Evolutionary conservation across 2,329 filamentous ascomycete genomes (phyloP), one percentile per base, ranked within the genome.

Genomic region (Exophiala dermatitidis): DNA sequence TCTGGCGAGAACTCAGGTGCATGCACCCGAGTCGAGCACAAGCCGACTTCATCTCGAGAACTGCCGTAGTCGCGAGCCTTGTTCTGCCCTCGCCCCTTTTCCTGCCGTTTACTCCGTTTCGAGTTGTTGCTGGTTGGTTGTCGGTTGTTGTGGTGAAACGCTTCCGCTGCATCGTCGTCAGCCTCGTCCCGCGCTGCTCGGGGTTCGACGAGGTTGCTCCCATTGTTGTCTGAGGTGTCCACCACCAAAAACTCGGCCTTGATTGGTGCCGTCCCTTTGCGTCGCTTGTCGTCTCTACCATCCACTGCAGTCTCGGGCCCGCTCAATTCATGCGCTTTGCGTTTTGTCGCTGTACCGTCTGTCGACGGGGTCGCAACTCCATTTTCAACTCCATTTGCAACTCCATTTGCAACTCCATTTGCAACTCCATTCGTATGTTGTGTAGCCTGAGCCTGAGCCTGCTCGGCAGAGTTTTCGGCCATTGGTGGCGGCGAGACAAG

Each of bases 21-120:
- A 64, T 82, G 79, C 12, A 81, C 80, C 56, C 87, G 78, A 49
- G 84, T 89, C 63, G 83, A 81, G 71, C 91, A 97, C 5, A 97
- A 79, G 38, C 81, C 81, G 51, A 90, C 77, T 31, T 80, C 80
- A 66, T 97, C 91, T 56, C 82, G 79, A 40, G 88, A 93, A 59
- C 77, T 82, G 47, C 90, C 90, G 67, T 93, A 96, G 41, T 80
- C 80, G 53, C 91, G 85, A 61, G 82, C 82, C 60, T 84, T 90
- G 70, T 97, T 96, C 70, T 95, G 90, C 33, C 88, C 87, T 42
- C 76, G 77, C 60, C 81, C 72, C 66, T 84, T 84, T 64, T 80
- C 77, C 66, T 80, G 79, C 61, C 79, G 76, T 65, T 79, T 81
- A 63, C 41, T 36, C 2, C 19, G 19, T 51, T 56, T 64, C 68